These are phyloP conservation scores for Musa itinerans DNA, from an alignment of 176 grass and related monocot species.

Conservation along the genomic window DNA sequence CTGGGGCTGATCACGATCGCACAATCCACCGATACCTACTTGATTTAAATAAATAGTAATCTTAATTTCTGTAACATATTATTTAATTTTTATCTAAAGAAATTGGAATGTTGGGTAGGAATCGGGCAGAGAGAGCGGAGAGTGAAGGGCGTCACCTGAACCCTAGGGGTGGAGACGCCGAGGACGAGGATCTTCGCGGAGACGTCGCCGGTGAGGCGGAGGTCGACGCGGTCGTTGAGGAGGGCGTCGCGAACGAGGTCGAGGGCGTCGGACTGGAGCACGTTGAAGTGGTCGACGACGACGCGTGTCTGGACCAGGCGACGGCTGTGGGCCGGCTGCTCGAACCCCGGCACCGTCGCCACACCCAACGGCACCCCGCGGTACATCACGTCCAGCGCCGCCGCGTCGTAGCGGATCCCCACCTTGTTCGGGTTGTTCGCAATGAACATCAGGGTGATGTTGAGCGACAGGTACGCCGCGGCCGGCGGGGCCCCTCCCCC, in stretches of 20 bases:
- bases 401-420: background rate
- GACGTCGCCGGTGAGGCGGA: constrained; percentile 2
- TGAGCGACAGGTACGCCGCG: background rate
- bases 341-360: constrained; percentile 8
- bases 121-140: too few species aligned
- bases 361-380: background rate
- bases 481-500: background rate
- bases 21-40: too few species aligned
- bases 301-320: background rate
- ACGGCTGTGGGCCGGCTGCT: background rate
- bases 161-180: background rate
- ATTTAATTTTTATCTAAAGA: too few species aligned
- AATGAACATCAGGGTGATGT: constrained; percentile 1
- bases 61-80: too few species aligned
- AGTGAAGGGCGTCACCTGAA: background rate
- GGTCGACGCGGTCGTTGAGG: constrained; percentile 4
- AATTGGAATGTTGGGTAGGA: too few species aligned
- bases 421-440: constrained; percentile 5
- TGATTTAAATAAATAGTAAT: too few species aligned
- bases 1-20: too few species aligned
- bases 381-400: background rate
- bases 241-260: background rate
- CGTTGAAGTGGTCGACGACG: background rate
- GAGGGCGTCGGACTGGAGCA: constrained; percentile 5
- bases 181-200: constrained; percentile 1